Base-by-base conservation (phyloP, 2,329 filamentous ascomycete genomes). In the Elsinoe fawcettii region DNA sequence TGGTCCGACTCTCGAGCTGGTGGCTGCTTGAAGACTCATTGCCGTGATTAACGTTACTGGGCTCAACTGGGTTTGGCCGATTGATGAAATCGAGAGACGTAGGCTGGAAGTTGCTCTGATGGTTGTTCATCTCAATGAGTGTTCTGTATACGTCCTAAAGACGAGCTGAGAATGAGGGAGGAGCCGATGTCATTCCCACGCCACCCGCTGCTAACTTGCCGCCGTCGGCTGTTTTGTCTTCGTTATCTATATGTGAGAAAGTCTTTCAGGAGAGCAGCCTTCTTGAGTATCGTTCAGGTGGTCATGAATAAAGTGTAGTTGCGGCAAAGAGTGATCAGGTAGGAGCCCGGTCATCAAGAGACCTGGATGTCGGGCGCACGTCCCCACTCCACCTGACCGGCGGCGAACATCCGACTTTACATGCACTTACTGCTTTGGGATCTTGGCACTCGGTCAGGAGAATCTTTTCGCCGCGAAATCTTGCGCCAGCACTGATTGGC, bases 21-120 rank as follows among this genome's bases (percentile, higher is more conserved):
- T 65, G 60, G 23, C 66, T 64, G 56, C 66, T 64, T 55, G 69
- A 68, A 9, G 54, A 12, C 30, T 49, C 54, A 12, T 69, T 59
- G 39, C 67, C 67, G 59, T 70, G 67, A 51, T 63, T 66, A 12
- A 60, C 43, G 4, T 62, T 58, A 36, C 68, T 66, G 2, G 69
- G 69, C 60, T 71, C 68, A 6, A 71, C 64, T 1, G 69, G 69
- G 53, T 70, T 71, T 1, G 69, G 69, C 8, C 66, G 63, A 51
- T 68, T 69, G 61, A 69, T 71, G 27, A 60, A 62, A 23, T 62
- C 61, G n/a, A 62, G 46, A 12, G 54, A 56, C 2, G 54, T 56
- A 6, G 54, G 54, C 20, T 56, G 54, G 37, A 46, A 56, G 14
- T 37, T 56, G 2, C 37, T 9, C 20, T 56, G 39, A 18, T 34